Evolutionary conservation across 2,329 filamentous ascomycete species (phyloP).

Genomic region (Thelonectria discophora): DNA sequence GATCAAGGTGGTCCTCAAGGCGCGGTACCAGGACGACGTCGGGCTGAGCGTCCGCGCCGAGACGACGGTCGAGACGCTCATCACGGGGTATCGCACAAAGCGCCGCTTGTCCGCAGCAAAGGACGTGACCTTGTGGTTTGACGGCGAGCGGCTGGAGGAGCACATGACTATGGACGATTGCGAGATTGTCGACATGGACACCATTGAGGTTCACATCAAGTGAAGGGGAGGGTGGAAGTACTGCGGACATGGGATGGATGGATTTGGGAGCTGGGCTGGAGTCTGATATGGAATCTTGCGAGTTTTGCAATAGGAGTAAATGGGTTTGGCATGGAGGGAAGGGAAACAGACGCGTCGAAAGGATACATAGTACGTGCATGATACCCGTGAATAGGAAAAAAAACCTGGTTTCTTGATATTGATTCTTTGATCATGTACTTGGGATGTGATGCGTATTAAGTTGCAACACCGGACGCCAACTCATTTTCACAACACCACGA

Average conservation of each 20-base stretch:
- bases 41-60: slow-evolving; percentile 61
- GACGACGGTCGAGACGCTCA: slow-evolving; percentile 69
- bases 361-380: neutral
- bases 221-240: slow-evolving; percentile 44
- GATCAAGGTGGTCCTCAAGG: slow-evolving; percentile 63
- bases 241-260: neutral
- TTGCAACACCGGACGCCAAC: no score
- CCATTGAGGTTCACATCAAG: slow-evolving; percentile 76
- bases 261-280: neutral
- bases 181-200: slow-evolving; percentile 79
- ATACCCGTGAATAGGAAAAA: neutral
- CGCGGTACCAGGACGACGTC: slow-evolving; percentile 59
- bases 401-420: neutral
- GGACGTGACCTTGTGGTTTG: slow-evolving; percentile 72
- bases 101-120: slow-evolving; percentile 60
- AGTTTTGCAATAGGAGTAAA: slow-evolving; percentile 7
- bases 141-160: slow-evolving; percentile 75
- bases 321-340: neutral
- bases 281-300: neutral
- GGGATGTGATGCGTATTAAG: no score
- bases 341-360: slow-evolving; percentile 19
- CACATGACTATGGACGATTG: slow-evolving; percentile 68
- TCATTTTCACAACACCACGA: no score
- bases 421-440: no score
- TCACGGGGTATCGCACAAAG: slow-evolving; percentile 67